These are phyloP conservation scores for Ambrosia trifida DNA, from an alignment of 129 eudicot species.

Conservation along the genomic window DNA sequence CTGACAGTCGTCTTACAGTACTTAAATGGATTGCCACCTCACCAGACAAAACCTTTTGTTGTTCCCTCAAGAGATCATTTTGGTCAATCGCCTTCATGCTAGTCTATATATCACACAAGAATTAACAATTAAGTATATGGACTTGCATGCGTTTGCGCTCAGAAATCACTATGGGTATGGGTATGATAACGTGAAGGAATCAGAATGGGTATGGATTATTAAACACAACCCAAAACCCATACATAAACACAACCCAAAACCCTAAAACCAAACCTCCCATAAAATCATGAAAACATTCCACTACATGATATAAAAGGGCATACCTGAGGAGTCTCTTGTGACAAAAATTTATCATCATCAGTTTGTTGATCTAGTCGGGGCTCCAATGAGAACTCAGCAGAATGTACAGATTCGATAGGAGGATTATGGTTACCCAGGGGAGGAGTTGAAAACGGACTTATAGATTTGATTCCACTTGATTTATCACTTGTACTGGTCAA, in stretches of 20 bases:
- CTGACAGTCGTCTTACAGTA: conserved; percentile 61
- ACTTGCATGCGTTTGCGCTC: background rate
- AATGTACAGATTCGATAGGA: conserved; percentile 57
- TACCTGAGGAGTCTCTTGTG: conserved; percentile 80
- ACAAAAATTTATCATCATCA: conserved; percentile 56
- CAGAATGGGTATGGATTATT: background rate
- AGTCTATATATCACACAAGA: conserved; percentile 43
- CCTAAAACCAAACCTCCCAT: background rate
- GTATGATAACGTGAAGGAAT: background rate
- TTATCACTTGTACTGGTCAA: conserved; percentile 79
- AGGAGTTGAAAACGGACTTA: conserved; percentile 88
- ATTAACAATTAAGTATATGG: background rate
- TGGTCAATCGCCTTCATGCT: conserved; percentile 57
- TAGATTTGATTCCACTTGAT: conserved; percentile 86
- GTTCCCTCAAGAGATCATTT: conserved; percentile 78
- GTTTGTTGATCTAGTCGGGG: conserved; percentile 50
- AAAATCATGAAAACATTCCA: background rate
- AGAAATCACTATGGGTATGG: background rate
- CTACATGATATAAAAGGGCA: conserved; percentile 16
- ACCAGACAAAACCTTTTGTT: conserved; percentile 69
- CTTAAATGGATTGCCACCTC: conserved; percentile 77
- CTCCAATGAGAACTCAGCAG: conserved; percentile 57
- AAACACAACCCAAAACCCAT: background rate
- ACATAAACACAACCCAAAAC: background rate
- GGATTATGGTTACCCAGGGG: conserved; percentile 55